Conservation (phyloP, 2,329 filamentous ascomycete species). For the Cytospora piceicola region DNA sequence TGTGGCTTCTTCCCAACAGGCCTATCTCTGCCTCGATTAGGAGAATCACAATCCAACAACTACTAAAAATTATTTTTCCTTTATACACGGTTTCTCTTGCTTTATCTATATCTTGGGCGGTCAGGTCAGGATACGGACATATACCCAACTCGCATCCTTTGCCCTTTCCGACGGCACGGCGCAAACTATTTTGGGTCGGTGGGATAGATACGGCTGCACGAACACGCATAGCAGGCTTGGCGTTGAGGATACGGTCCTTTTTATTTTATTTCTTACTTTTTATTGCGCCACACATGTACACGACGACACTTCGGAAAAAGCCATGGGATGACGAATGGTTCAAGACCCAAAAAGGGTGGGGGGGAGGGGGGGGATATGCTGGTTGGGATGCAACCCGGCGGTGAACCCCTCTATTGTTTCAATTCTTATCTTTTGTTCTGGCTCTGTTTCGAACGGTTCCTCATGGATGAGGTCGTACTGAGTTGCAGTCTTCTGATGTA, state of each 20-base stretch:
- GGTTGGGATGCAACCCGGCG: conserved; percentile 1
- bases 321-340: conserved; percentile 22
- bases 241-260: conserved; percentile 11
- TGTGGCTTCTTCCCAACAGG: not conserved
- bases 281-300: not conserved
- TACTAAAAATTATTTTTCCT: not conserved
- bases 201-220: conserved; percentile 27
- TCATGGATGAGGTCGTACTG: not conserved
- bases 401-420: not conserved
- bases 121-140: conserved; percentile 27
- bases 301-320: not conserved
- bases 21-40: not conserved
- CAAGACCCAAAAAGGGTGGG: conserved; percentile 7
- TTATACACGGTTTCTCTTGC: conserved; percentile 17
- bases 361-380: not conserved
- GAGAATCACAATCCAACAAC: not conserved
- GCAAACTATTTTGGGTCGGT: conserved; percentile 7
- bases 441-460: not conserved
- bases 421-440: not conserved
- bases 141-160: conserved; percentile 25
- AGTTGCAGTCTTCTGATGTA: conserved; percentile 11
- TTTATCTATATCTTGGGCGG: conserved; percentile 20
- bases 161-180: conserved; percentile 10
- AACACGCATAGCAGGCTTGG: conserved; percentile 30
- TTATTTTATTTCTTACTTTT: not conserved